Percentiles rank a stretch among this genome's conserved stretches.
phyloP scores from a whole-genome alignment of 2,329 filamentous ascomycete genomes.

The Rutstroemia sp. region DNA sequence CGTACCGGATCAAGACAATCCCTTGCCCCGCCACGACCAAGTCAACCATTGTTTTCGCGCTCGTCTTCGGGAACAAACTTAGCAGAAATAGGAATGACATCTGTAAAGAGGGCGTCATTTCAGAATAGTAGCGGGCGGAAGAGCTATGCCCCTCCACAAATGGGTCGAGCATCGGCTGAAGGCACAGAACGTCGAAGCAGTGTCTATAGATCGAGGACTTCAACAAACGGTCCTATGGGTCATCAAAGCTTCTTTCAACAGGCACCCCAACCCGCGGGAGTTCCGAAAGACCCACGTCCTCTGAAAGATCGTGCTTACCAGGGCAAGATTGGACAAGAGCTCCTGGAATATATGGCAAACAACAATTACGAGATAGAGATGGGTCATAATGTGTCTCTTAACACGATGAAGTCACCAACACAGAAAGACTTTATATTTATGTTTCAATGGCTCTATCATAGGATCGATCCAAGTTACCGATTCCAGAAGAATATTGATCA shows the following conservation, averaged over 20 bases:
- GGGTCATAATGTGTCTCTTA: constrained; percentile 87
- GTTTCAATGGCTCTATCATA: constrained; percentile 96
- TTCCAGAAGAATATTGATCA: constrained; percentile 94
- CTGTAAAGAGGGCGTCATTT: constrained; percentile 74
- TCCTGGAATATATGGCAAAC: constrained; percentile 84
- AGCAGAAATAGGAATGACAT: constrained; percentile 71
- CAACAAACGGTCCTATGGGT: constrained; percentile 55
- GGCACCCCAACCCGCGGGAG: constrained; percentile 70
- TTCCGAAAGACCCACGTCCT: constrained; percentile 79
- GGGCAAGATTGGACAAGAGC: constrained; percentile 74
- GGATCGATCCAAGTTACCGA: constrained; percentile 86
- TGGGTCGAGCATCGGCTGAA: constrained; percentile 29
- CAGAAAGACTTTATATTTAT: constrained; percentile 98
- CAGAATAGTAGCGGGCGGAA: constrained; percentile 62
- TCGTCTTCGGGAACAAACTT: constrained; percentile 77
- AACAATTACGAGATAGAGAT: constrained; percentile 98
- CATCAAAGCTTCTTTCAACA: constrained; percentile 96
- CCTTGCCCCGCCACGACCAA: constrained; percentile 74
- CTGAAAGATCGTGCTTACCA: constrained; percentile 76
- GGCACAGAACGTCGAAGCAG: constrained; percentile 68
- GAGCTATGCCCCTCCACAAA: constrained; percentile 39
- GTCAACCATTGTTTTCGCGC: constrained; percentile 79
- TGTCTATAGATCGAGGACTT: constrained; percentile 66
- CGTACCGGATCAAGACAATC: constrained; percentile 79
- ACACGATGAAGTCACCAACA: constrained; percentile 86